phyloP scores from a whole-genome alignment of 2,329 filamentous ascomycete species.

The Cladosporium sp. region DNA sequence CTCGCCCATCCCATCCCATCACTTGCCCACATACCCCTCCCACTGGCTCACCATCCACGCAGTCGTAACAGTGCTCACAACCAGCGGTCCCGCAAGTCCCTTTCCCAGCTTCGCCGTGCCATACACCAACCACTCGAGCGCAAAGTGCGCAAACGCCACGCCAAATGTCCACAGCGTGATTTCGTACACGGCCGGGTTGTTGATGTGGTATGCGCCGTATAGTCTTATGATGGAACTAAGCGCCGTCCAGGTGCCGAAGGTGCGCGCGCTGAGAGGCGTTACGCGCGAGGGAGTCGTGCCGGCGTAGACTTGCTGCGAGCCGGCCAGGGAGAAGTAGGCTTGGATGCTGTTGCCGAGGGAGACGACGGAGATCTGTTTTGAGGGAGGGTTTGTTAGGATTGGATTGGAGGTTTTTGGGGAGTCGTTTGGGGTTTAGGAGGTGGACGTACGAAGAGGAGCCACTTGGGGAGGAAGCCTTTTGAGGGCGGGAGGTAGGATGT shows the following conservation, averaged over 20 bases:
- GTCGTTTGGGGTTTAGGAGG: conserved; percentile 13
- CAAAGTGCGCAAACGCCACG: conserved; percentile 73
- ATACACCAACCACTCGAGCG: conserved; percentile 75
- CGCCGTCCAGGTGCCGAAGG: conserved; percentile 86
- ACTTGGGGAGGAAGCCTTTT: conserved; percentile 57
- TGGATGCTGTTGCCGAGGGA: conserved; percentile 83
- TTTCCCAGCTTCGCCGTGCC: conserved; percentile 65
- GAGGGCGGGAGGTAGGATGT: conserved; percentile 40
- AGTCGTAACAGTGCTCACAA: conserved; percentile 53
- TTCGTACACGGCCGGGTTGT: conserved; percentile 69
- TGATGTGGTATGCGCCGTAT: conserved; percentile 80
- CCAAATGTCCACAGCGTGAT: conserved; percentile 77
- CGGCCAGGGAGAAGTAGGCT: conserved; percentile 73
- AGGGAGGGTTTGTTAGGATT: conserved; percentile 1
- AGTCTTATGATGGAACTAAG: conserved; percentile 71
- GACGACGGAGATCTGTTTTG: conserved; percentile 68
- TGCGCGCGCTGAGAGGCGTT: conserved; percentile 70
- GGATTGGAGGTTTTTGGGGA: conserved; percentile 10
- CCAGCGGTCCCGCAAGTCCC: conserved; percentile 55
- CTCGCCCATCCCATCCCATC: background rate
- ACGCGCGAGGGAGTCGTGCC: conserved; percentile 54
- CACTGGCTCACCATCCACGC: conserved; percentile 66
- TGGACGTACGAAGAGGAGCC: conserved; percentile 58
- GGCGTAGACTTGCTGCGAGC: conserved; percentile 83
- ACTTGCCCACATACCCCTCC: conserved; percentile 13